phyloP scores from a whole-genome alignment of 805 yeast genomes.

The Saccharomycopsis guyanensis region DNA sequence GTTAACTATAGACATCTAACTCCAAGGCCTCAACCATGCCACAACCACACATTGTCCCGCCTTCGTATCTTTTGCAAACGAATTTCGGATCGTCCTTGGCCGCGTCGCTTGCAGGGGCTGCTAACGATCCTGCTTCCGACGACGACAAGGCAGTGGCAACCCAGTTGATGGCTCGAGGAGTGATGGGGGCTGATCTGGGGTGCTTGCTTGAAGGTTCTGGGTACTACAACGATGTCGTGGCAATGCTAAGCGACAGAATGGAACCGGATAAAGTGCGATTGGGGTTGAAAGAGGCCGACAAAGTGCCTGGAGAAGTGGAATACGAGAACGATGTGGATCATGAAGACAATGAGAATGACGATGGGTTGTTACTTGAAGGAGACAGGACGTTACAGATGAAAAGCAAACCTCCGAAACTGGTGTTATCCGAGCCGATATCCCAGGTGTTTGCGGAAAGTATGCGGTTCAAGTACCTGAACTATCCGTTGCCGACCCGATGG shows the following conservation, averaged over 20 bases:
- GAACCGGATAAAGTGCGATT: neutral
- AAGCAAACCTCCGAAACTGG: neutral
- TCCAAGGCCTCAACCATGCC: constrained; percentile 1
- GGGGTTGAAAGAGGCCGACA: neutral
- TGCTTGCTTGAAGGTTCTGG: neutral
- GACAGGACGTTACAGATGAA: neutral
- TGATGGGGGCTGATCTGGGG: constrained; percentile 6
- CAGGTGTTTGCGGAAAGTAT: neutral
- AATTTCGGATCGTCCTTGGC: constrained; percentile 11
- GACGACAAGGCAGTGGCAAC: neutral
- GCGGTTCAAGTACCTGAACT: neutral
- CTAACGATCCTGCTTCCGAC: neutral
- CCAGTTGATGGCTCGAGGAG: constrained; percentile 11
- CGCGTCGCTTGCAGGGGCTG: neutral
- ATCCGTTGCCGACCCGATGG: constrained; percentile 19
- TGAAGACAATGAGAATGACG: constrained; percentile 4
- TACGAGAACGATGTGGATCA: neutral
- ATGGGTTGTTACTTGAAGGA: neutral
- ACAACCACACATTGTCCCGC: constrained; percentile 8
- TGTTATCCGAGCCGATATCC: neutral
- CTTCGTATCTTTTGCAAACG: constrained; percentile 14
- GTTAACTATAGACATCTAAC: neutral
- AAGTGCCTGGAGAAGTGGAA: neutral
- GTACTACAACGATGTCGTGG: constrained; percentile 2
- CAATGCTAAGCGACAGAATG: neutral